Base-by-base conservation (phyloP, 2,329 filamentous ascomycete species). In the Aureobasidium namibiae region DNA sequence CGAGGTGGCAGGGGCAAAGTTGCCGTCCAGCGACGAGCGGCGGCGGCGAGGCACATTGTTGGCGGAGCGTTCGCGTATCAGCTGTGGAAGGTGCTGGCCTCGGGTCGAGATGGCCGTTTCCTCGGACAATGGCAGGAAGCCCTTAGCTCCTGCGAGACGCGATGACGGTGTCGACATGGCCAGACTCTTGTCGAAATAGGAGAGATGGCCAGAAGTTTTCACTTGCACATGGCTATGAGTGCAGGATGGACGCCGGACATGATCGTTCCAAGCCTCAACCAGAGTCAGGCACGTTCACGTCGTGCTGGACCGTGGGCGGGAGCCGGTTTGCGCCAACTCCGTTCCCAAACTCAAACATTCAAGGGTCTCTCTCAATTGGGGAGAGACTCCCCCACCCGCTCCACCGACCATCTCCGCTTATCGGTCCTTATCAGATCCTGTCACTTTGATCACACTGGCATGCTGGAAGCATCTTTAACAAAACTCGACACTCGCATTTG, bases 81-180 rank as follows among this genome's bases (percentile, higher is more conserved):
- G 56, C 11, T 62, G 62, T n/a, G 75, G 74, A 8, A 78, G 67
- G 48, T 74, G 69, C 52, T 76, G 74, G 2, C 75, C 75, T n/a
- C 76, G 73, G 29, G 75, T 75, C 1, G 75, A 74, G 5, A 78
- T 65, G 2, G 70, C 63, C 3, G 67, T 59, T 9, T 76, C 75
- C 31, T 70, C 69, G 24, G 69, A 69, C 6, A 76, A 67, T 9
- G 75, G 74, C 8, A 77, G 70, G 61, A 76, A 78, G 61, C 70
- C 69, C 57, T 72, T 74, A 38, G 71, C 64, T 59, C 65, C 69
- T 8, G 23, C 29, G 46, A 11, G 48, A 18, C 46, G 59, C 29
- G 54, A 33, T 33, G 56, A 39, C 26, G 45, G 49, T 23, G 45
- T 48, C 18, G 56, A 59, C 56, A 52, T 53, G 59, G 58, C 14